Evolutionary conservation across 768 basidiomycete genomes (phyloP), one percentile per base, ranked within the genome.

Genomic region (Lentinula boryana): DNA sequence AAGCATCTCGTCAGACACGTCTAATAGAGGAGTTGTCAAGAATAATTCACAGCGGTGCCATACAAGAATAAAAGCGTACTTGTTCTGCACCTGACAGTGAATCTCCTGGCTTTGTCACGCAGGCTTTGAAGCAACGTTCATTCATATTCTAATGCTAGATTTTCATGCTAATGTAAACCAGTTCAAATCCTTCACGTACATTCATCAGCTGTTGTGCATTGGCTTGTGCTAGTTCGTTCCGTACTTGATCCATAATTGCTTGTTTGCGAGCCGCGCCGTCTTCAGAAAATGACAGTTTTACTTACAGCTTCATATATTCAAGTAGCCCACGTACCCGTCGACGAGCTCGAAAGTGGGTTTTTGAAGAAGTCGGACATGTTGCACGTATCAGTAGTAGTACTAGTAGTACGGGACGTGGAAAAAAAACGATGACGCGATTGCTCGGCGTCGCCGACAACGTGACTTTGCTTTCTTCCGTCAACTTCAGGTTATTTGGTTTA

Each of bases 141-240:
- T 83, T 88, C 13, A 85, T 80, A 84, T 88, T 91, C 91, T 93
- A 66, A 46, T 63, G 38, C 53, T 16, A 62, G 60, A 32, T 7
- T 52, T 49, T 40, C 21, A 62, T 15, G 4, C 1, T 31, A 13
- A 41, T 13, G 12, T 18, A 55, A 15, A 13, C 27, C 16, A 9
- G 56, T 16, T 9, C 21, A 32, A 5, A 58, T 33, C 2, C 10
- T 35, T 50, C 35, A 68, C 81, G 50, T 70, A 91, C 91, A 62
- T 85, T 87, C 71, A 94, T 87, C 53, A 94, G 84, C 65, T 91
- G 88, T 69, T 93, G 91, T 0, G 88, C 91, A 60, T 89, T 90
- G 1, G 82, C 79, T 12, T 90, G 75, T 5, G 83, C 87, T 61
- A 93, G 76, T 74, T 94, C 90, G 46, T 80, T 80, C 38, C 83